phyloP scores from a whole-genome alignment of 2,329 filamentous ascomycete genomes.

The Colletotrichum viniferum region DNA sequence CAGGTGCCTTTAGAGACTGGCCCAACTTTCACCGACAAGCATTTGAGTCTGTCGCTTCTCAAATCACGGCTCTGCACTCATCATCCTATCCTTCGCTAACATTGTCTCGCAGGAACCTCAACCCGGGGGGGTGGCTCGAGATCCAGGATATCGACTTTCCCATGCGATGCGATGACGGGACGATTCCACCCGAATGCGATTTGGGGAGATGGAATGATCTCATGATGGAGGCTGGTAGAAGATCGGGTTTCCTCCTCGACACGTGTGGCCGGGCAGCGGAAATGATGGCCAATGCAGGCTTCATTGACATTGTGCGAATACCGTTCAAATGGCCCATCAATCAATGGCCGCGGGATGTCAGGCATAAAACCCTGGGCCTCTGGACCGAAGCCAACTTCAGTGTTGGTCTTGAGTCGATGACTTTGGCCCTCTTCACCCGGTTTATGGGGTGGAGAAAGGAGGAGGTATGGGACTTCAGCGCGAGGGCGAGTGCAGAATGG shows the following conservation, averaged over 20 bases:
- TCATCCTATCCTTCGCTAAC: background rate
- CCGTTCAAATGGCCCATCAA: constrained; percentile 31
- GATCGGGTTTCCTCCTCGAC: constrained; percentile 29
- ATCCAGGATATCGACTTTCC: constrained; percentile 41
- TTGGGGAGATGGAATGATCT: constrained; percentile 31
- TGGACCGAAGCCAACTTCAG: constrained; percentile 27
- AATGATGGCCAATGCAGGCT: constrained; percentile 27
- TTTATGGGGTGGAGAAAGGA: constrained; percentile 29
- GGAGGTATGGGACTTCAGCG: constrained; percentile 27
- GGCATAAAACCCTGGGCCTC: constrained; percentile 28
- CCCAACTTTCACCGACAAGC: constrained; percentile 28
- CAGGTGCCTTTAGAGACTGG: constrained; percentile 31
- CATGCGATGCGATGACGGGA: constrained; percentile 31
- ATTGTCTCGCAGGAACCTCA: constrained; percentile 26
- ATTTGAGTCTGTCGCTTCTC: constrained; percentile 14
- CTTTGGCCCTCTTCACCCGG: constrained; percentile 30
- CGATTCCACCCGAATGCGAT: constrained; percentile 26
- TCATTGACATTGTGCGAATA: constrained; percentile 27
- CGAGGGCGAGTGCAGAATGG: constrained; percentile 20
- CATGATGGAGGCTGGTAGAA: constrained; percentile 32
- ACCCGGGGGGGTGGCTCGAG: constrained; percentile 41
- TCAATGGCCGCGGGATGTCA: constrained; percentile 29
- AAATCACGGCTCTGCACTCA: background rate
- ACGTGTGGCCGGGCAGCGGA: constrained; percentile 31
- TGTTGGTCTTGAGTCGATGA: constrained; percentile 26